These are phyloP conservation scores for Saturnispora sanitii DNA, from an alignment of 805 yeast species.

Conservation along the genomic window DNA sequence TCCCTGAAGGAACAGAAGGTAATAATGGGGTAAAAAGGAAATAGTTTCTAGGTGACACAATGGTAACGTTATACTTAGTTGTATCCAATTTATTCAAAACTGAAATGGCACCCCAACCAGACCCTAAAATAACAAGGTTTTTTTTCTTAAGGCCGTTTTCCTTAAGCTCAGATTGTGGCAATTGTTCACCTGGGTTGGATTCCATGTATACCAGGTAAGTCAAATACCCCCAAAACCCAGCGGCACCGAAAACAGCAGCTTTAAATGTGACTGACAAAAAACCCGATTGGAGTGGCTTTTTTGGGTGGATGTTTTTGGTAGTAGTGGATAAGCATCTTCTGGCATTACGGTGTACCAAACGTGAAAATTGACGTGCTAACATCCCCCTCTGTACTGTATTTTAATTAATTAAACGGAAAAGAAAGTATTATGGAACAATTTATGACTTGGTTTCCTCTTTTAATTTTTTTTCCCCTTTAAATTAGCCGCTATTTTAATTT, in stretches of 20 bases:
- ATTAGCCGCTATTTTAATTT: background rate
- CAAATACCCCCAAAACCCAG: conserved; percentile 46
- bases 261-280: conserved; percentile 36
- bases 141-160: conserved; percentile 51
- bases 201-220: conserved; percentile 59
- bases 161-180: conserved; percentile 41
- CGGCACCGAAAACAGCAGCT: conserved; percentile 38
- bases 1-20: conserved; percentile 93
- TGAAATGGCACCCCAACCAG: conserved; percentile 94
- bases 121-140: conserved; percentile 70
- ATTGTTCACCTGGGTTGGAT: conserved; percentile 49
- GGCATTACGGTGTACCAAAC: background rate
- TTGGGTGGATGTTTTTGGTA: background rate
- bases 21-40: conserved; percentile 92
- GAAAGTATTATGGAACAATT: background rate
- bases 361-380: background rate
- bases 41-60: conserved; percentile 91
- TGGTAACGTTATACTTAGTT: conserved; percentile 75
- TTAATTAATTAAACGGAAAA: background rate
- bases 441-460: background rate
- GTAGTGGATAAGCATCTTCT: background rate
- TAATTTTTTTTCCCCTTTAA: background rate
- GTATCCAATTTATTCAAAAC: conserved; percentile 79
- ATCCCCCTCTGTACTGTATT: background rate
- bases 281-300: conserved; percentile 17